Base-by-base conservation (phyloP, 768 basidiomycete species). In the Lentinula edodes region DNA sequence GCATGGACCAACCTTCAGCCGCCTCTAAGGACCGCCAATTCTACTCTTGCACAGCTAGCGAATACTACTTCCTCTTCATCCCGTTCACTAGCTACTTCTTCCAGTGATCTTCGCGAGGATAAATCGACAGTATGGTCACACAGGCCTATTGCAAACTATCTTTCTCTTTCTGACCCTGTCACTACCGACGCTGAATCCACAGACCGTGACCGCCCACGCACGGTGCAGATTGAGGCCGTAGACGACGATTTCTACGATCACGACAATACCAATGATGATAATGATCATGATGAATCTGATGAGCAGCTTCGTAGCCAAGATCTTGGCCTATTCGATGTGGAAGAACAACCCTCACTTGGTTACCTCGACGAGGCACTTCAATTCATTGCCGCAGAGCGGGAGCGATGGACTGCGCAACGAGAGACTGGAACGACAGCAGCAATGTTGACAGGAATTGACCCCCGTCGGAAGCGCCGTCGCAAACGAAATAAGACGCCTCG, bases 331-430 rank as follows among this genome's bases (percentile, higher is more conserved):
- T 67, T 69, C 20, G 76, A 78, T 20, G 62, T 66, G 10, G 55
- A 69, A 15, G 76, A 75, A 32, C 78, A 83, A 51, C 90, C 91
- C 0, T 90, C 88, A 2, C 73, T 93, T 13, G 91, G 91, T 0
- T 82, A 83, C 57, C 79, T 93, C 15, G 89, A 89, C 61, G 84
- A 85, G 62, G 89, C 88, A 0, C 77, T 93, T 13, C 83, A 81
- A n/a, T 93, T 91, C 63, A 78, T 91, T 54, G 88, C 86, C 46
- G 84, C 83, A 9, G 90, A 92, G 69, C 78, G 88, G 59, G 84
- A 83, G 39, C 78, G 80, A 63, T 78, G 83, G 64, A 80, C 76
- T 48, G 86, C 84, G n/a, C 70, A 72, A 45, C 75, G 75, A 41
- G 77, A 74, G 50, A 64, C 74, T 23, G 75, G 70, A 8, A 67